Evolutionary conservation across 2,329 filamentous ascomycete species (phyloP), one percentile per base, ranked within the genome.

Genomic region (Fusarium keratoplasticum): DNA sequence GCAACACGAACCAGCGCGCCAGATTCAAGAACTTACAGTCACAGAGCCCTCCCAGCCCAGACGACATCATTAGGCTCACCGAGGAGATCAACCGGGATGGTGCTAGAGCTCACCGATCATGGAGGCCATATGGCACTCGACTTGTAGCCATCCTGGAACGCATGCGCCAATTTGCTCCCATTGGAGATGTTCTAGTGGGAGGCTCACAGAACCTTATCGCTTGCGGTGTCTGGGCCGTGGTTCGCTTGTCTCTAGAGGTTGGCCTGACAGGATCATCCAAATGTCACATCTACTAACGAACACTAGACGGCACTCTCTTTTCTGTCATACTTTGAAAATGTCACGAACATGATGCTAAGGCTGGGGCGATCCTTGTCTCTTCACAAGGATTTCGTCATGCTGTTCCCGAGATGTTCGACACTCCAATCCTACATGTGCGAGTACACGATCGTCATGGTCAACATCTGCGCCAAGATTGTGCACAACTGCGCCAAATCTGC

Each of bases 391-490:
- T 59, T 59, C 18, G 31, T 5, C 22, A 31, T 59, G 35, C 2
- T 59, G 0, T 59, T 59, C 1, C 55, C 55, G 0, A 20, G 2
- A 0, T 59, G 35, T 4, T 14, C 14, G 0, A 38, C 8, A 0
- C 55, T 59, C 6, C 55, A 40, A 20, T n/a, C 33, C 10, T 59
- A 40, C 11, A 59, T 59, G 55, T 59, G 55, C 55, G 55, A 59
- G 18, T 59, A 59, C 35, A 59, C 35, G 0, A 59, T 40, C 2
- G 7, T 40, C 16, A 27, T 59, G 10, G 55, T 59, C 35, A 40
- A 59, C 7, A 40, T 59, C 3, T 59, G 35, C 14, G 13, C 18
- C 2, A 40, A 59, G 11, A 29, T 59, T n/a, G 9, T 59, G 2
- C 10, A 13, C 5, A 9, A 40, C 1, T 38, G 55, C 0, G 22